Percentiles rank a stretch among this genome's conserved stretches.
phyloP scores from a whole-genome alignment of 202 grass and related monocot genomes.

The Schoenoplectus tabernaemontani region DNA sequence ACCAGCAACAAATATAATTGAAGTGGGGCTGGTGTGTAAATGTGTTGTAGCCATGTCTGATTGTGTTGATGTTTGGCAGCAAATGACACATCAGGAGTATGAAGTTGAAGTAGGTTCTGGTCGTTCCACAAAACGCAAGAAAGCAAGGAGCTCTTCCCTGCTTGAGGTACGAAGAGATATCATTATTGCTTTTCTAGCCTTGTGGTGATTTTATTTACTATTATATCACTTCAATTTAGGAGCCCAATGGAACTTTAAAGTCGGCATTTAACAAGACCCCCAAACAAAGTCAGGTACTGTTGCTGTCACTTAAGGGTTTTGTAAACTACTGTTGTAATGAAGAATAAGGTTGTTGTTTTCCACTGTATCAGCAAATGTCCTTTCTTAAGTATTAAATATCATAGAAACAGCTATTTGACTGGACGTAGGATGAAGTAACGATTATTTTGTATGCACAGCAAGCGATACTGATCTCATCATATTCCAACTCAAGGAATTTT shows the following conservation, averaged over 20 bases:
- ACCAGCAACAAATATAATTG: neutral
- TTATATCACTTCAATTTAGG: conserved; percentile 33
- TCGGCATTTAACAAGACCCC: conserved; percentile 32
- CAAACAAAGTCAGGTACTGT: conserved; percentile 58
- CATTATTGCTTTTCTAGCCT: conserved; percentile 22
- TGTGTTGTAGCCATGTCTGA: conserved; percentile 7
- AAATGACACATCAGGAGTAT: conserved; percentile 85
- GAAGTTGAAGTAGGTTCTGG: conserved; percentile 79
- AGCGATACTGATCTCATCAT: neutral
- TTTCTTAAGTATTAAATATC: neutral
- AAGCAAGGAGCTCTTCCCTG: conserved; percentile 79
- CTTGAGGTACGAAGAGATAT: conserved; percentile 46
- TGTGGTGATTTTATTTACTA: conserved; percentile 20
- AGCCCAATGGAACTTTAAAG: conserved; percentile 45
- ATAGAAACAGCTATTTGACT: neutral
- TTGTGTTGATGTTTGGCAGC: conserved; percentile 18
- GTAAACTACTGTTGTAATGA: neutral
- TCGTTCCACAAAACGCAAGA: conserved; percentile 85
- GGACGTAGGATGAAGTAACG: neutral
- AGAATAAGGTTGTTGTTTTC: neutral
- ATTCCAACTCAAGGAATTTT: neutral
- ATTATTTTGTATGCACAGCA: neutral
- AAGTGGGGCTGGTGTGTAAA: neutral
- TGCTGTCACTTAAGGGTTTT: neutral
- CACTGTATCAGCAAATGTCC: neutral